Evolutionary conservation across 306 rosid genomes (phyloP).

Genomic region (Mimosa bimucronata): DNA sequence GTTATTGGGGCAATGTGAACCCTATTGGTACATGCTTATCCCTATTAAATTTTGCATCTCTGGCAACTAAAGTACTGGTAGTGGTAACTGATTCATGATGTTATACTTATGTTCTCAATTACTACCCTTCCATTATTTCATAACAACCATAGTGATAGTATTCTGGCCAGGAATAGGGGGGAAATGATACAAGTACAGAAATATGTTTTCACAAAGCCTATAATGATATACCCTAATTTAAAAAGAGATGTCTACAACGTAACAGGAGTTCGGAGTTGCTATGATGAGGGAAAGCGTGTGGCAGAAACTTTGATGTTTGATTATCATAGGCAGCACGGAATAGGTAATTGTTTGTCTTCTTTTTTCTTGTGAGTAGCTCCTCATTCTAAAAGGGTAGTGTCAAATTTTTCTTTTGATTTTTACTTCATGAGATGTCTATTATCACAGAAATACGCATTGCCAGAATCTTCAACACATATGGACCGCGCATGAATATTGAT

Average conservation of each 20-base stretch:
- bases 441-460: conserved; percentile 68
- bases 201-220: not conserved
- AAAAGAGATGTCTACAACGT: conserved; percentile 10
- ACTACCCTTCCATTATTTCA: conserved; percentile 4
- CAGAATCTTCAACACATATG: conserved; percentile 76
- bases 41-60: not conserved
- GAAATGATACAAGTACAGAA: not conserved
- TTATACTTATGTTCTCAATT: not conserved
- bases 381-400: not conserved
- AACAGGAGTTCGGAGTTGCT: conserved; percentile 84
- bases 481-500: conserved; percentile 82
- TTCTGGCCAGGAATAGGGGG: not conserved
- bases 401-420: not conserved
- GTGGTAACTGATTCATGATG: not conserved
- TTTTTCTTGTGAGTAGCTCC: not conserved
- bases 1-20: conserved; percentile 80
- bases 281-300: conserved; percentile 81
- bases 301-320: conserved; percentile 83
- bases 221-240: not conserved
- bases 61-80: not conserved
- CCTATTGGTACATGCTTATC: conserved; percentile 57
- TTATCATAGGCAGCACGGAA: conserved; percentile 78
- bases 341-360: conserved; percentile 44
- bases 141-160: not conserved
- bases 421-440: not conserved